phyloP scores from a whole-genome alignment of 2,329 filamentous ascomycete species.

The Byssothecium circinans region DNA sequence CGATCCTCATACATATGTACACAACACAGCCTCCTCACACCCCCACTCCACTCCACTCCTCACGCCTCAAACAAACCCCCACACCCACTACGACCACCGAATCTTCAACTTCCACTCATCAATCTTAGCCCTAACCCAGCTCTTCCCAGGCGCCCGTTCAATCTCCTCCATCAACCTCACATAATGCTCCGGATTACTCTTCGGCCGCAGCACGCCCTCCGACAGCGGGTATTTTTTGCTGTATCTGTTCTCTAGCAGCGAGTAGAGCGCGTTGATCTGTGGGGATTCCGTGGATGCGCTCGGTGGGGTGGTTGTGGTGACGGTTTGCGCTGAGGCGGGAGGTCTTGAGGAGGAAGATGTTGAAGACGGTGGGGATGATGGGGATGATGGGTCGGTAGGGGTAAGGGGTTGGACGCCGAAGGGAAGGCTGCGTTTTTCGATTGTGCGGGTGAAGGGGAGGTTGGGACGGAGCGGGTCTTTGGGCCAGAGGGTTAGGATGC shows the following conservation, averaged over 20 bases:
- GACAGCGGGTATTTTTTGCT: conserved; percentile 44
- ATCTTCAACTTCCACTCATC: conserved; percentile 45
- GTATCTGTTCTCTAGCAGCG: conserved; percentile 63
- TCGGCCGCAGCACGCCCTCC: conserved; percentile 32
- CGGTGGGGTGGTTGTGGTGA: not conserved
- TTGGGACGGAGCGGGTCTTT: conserved; percentile 53
- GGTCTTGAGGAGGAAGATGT: too few species aligned
- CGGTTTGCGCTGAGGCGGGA: not conserved
- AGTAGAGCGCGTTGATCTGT: conserved; percentile 61
- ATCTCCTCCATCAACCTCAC: conserved; percentile 41
- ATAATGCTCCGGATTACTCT: conserved; percentile 41
- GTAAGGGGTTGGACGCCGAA: conserved; percentile 27
- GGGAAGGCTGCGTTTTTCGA: conserved; percentile 45
- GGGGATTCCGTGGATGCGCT: conserved; percentile 41
- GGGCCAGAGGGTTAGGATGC: conserved; percentile 54
- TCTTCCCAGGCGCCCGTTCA: conserved; percentile 37
- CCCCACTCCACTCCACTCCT: not conserved
- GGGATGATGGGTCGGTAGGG: conserved; percentile 12
- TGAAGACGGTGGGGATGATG: too few species aligned
- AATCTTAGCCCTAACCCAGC: conserved; percentile 38
- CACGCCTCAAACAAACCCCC: not conserved
- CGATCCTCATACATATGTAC: too few species aligned
- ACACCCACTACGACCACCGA: conserved; percentile 33
- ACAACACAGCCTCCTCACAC: not conserved
- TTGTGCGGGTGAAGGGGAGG: conserved; percentile 48